Base-by-base conservation (phyloP, 331 rosid species). In the Telfairia occidentalis region DNA sequence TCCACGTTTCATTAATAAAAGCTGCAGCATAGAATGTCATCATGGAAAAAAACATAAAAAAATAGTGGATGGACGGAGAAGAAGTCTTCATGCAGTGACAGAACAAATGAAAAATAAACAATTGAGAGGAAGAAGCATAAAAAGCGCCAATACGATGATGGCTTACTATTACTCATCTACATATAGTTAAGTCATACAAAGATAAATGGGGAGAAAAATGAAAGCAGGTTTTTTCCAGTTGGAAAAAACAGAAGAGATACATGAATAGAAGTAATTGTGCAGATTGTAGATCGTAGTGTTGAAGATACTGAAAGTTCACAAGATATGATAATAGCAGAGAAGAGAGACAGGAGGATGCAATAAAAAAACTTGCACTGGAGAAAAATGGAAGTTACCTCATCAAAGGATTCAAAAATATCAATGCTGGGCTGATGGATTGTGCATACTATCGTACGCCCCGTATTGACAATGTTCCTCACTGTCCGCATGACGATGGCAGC, bases 401-500 rank as follows among this genome's bases (percentile, higher is more conserved):
- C 99, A 85, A 95, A 95, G 57, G 99, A 95, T 88, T 95, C 99
- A 83, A 95, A 95, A 78, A 95, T 95, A 85, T 95, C 98, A 58
- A 92, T 88, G 92, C 98, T 95, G 32, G 98, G 98, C 77, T 95
- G 98, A 86, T 95, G 98, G 78, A 95, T 95, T 40, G 98, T 95
- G 92, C 98, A 95, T 42, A 95, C 98, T 65, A 95, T 95, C 26
- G 99, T 95, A 78, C 99, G 87, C 76, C 99, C 99, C 5, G 99
- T 95, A 77, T 95, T 92, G 57, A 95, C 99, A 71, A 95, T 92
- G 78, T 95, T 95, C 85, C 99, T 95, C 81, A 95, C 99, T 45
- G 99, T 95, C 83, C 99, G 90, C 99, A 95, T 95, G 75, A 95
- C 99, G 79, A 95, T 95, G 82, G 99, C 99, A 42, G 99, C 99